A percentile compares a stretch with the other conserved stretches of the same genome.
Evolutionary conservation across 2,329 filamentous ascomycete genomes (phyloP).

Genomic region (Amauroascus verrucosus): DNA sequence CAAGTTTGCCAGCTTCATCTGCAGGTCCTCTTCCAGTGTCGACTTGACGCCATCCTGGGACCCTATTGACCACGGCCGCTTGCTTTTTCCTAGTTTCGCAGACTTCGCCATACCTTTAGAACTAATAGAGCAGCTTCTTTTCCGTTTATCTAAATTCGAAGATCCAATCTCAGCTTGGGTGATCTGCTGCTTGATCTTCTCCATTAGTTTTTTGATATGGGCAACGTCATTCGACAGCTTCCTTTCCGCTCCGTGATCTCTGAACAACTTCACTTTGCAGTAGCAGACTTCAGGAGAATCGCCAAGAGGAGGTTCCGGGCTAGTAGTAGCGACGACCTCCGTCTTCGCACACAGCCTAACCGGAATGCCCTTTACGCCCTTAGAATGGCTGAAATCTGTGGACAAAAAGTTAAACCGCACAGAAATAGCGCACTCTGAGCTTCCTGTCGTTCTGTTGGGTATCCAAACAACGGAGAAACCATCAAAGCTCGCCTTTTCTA

Average conservation of each 20-base stretch:
- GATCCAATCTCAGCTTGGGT: conserved; percentile 57
- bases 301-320: conserved; percentile 10
- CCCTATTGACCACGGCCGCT: conserved; percentile 90
- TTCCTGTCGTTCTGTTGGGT: conserved; percentile 53
- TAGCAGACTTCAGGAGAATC: conserved; percentile 53
- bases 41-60: conserved; percentile 36
- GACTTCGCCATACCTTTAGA: conserved; percentile 25
- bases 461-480: conserved; percentile 89
- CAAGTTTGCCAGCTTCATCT: conserved; percentile 35
- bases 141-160: conserved; percentile 48
- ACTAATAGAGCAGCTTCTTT: conserved; percentile 44
- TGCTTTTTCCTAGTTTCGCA: conserved; percentile 61
- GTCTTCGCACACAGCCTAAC: conserved; percentile 91
- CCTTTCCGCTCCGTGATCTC: conserved; percentile 88
- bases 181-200: conserved; percentile 91
- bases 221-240: conserved; percentile 91
- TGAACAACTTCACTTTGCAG: conserved; percentile 94
- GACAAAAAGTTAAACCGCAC: conserved; percentile 98
- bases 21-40: conserved; percentile 36
- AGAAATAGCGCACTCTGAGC: conserved; percentile 69
- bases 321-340: conserved; percentile 37
- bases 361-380: conserved; percentile 95
- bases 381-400: conserved; percentile 97
- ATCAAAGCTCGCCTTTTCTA: conserved; percentile 76
- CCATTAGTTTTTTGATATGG: conserved; percentile 92